Evolutionary conservation across 352 stramenopile species (phyloP).

Genomic region (Phytophthora agathidicida): DNA sequence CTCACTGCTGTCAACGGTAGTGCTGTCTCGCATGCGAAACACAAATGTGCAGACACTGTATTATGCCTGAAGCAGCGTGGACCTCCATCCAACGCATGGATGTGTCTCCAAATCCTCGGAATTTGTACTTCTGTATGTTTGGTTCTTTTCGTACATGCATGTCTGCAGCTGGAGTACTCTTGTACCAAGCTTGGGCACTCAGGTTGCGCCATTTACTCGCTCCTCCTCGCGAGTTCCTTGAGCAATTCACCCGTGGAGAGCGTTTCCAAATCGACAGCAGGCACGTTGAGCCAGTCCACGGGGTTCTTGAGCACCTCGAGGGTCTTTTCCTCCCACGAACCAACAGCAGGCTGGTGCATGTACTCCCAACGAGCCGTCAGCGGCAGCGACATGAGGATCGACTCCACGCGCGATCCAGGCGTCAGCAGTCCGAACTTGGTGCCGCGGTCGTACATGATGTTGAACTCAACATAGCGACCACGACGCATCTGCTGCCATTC

Average conservation of each 20-base stretch:
- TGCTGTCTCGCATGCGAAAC: no score
- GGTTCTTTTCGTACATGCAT: conserved; percentile 7
- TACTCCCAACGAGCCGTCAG: conserved; percentile 98
- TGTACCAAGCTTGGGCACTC: not conserved
- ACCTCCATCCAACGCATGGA: no score
- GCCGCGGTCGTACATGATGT: conserved; percentile 99
- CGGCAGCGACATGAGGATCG: conserved; percentile 98
- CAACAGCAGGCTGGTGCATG: conserved; percentile 87
- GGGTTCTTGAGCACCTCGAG: conserved; percentile 94
- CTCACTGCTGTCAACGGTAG: no score
- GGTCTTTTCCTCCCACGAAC: conserved; percentile 93
- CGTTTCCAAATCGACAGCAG: conserved; percentile 67
- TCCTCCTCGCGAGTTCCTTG: conserved; percentile 78
- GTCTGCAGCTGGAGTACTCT: not conserved
- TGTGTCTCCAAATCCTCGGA: no score
- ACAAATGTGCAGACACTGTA: no score
- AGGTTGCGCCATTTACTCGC: conserved; percentile 33
- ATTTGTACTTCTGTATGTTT: not conserved
- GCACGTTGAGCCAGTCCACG: conserved; percentile 93
- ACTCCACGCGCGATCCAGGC: conserved; percentile 96
- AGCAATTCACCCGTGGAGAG: conserved; percentile 79
- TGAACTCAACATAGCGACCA: conserved; percentile 99
- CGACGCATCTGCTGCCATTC: conserved; percentile 98
- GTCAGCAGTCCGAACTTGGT: conserved; percentile 99
- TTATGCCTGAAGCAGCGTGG: no score